Evolutionary conservation across 1,139 yeast species (phyloP).

Genomic region (Hansenula lynferdii): DNA sequence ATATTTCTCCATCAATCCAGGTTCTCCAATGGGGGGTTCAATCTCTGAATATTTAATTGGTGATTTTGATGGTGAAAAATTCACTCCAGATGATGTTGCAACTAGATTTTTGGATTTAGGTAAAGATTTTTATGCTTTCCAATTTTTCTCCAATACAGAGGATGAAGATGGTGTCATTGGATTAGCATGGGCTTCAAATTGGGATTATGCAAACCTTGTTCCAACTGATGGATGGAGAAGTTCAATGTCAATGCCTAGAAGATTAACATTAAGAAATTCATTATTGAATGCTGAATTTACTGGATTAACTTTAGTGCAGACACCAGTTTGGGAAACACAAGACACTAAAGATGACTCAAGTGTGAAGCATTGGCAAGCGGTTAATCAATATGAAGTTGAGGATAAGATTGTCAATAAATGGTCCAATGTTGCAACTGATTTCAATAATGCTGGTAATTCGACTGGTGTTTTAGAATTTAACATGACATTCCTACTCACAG

Average conservation of each 20-base stretch:
- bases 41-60: slow-evolving; percentile 34
- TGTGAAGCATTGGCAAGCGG: not conserved
- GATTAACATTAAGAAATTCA: not conserved
- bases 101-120: slow-evolving; percentile 29
- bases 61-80: slow-evolving; percentile 33
- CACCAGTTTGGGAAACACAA: not conserved
- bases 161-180: slow-evolving; percentile 22
- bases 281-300: not conserved
- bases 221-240: slow-evolving; percentile 30
- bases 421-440: not conserved
- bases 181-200: slow-evolving; percentile 36
- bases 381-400: not conserved
- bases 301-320: not conserved
- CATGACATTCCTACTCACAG: not conserved
- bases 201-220: slow-evolving; percentile 31
- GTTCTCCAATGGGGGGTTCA: slow-evolving; percentile 35
- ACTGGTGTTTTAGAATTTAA: not conserved
- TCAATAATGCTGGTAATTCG: not conserved
- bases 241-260: not conserved
- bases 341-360: not conserved
- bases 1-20: slow-evolving; percentile 32
- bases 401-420: not conserved
- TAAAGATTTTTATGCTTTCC: slow-evolving; percentile 32
- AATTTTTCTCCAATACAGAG: slow-evolving; percentile 24
- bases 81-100: slow-evolving; percentile 25